Evolutionary conservation across 768 basidiomycete genomes (phyloP), one percentile per base, ranked within the genome.

Genomic region (Auricularia sp.): DNA sequence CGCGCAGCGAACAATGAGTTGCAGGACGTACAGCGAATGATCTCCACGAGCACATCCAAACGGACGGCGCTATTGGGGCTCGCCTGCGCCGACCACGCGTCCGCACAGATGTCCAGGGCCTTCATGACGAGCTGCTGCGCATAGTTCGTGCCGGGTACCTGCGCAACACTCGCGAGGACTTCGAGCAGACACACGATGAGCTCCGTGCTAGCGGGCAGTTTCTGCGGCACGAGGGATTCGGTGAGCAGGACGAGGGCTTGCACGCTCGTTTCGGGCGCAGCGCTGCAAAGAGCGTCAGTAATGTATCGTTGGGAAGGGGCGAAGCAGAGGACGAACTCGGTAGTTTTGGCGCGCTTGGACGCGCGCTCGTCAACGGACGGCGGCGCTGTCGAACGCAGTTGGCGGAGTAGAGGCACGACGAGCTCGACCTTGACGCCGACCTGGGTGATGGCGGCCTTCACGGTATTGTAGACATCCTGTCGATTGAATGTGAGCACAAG

Each of bases 121-220:
- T 88, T 86, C 82, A 96, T 89, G 24, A 96, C 72, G 65, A 93
- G 80, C 73, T 96, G 94, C 72, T 92, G 86, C 11, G 89, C 76
- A 69, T 92, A 96, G 68, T 81, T 86, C 18, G 86, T 80, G 62
- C 90, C 90, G n/a, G 85, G 82, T 37, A 81, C 79, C 3, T 81
- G 74, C 2, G 85, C 76, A 14, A 94, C 80, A 63, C 80, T 83
- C 69, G 82, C 85, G 37, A 97, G 78, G 0, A 85, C 84, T 47
- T 92, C 89, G 47, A 98, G 77, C 4, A 95, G 78, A 58, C 78
- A 80, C 0, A 87, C 82, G 54, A 94, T 79, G 56, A 96, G 80
- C 45, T 90, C 85, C 35, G 86, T 76, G 21, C 89, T 88, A 24
- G 86, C 89, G 0, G 87, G 84, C 35, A 93, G 74, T 1, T 82